Base-by-base conservation (phyloP, 148 eudicot species). In the Cornus controversa region DNA sequence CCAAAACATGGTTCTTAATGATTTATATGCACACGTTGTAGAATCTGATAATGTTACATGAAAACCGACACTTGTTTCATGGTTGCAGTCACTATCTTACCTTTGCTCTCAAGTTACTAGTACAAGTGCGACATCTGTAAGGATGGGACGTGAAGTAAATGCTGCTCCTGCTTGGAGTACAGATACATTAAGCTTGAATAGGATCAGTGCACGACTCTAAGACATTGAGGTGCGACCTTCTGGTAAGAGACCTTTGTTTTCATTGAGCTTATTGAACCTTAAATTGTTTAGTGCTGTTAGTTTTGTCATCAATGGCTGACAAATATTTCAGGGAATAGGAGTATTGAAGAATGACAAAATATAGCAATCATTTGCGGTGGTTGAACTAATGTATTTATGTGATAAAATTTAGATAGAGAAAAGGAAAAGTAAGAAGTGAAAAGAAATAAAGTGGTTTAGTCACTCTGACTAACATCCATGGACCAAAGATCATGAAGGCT, bases 41-140 rank as follows among this genome's bases (percentile, higher is more conserved):
- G 99, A 95, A 73, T 95, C 96, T 67, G 99, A 95, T 78, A 96
- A 95, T 82, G 94, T 95, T 71, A 91, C 91, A 67, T 79, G 97
- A 67, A 95, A 95, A 81, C 91, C 94, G 1, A 54, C 93, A 24
- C 81, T 95, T 58, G 96, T 95, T 85, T 95, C 99, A 22, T 95
- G 97, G 97, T 70, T 95, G 83, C 97, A 93, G 80, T 93, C 99
- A 5, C 68, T 95, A 45, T 91, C 97, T 75, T 95, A 86, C 77
- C 86, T 95, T 47, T 91, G 93, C 79, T 89, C 94, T 69, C 87
- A 89, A 83, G 80, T 67, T 74, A 72, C 73, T 54, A 75, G 74
- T 66, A 79, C 69, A 47, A 68, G 67, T 23, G 40, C 75, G 53
- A 66, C 65, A 72, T 53, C 78, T 34, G 31, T 79, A 76, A 77